phyloP scores from a whole-genome alignment of 441 rosid genomes.

The Adansonia rubrostipa region DNA sequence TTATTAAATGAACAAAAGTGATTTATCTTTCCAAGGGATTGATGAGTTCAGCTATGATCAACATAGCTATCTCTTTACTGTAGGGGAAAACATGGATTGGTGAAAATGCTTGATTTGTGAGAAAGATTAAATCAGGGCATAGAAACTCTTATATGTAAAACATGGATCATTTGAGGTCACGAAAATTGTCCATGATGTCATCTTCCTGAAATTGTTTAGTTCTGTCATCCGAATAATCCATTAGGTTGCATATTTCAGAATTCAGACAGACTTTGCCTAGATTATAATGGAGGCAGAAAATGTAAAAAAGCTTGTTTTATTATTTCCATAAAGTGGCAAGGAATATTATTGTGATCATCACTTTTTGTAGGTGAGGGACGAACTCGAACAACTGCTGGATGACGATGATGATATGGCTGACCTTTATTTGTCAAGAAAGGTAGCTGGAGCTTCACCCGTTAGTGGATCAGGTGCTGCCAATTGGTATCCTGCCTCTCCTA shows the following conservation, averaged over 20 bases:
- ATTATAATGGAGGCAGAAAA: not conserved
- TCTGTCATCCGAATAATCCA: not conserved
- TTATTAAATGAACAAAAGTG: not conserved
- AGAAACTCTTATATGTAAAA: not conserved
- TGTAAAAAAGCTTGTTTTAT: not conserved
- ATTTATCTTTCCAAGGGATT: slow-evolving; percentile 8
- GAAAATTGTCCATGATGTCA: not conserved
- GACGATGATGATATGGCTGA: slow-evolving; percentile 99
- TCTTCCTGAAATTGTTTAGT: not conserved
- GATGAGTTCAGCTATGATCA: slow-evolving; percentile 17
- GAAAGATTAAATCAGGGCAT: not conserved
- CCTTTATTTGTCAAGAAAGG: slow-evolving; percentile 88
- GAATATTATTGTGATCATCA: slow-evolving; percentile 14
- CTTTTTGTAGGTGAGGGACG: slow-evolving; percentile 81
- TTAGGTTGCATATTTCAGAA: not conserved
- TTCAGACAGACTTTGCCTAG: not conserved
- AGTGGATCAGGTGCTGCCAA: slow-evolving; percentile 74
- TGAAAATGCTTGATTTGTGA: slow-evolving; percentile 13
- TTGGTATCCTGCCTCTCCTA: slow-evolving; percentile 84
- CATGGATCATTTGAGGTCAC: not conserved
- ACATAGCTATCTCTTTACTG: not conserved
- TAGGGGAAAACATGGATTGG: not conserved
- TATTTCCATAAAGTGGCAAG: not conserved
- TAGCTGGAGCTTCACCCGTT: slow-evolving; percentile 65
- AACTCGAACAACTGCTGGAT: slow-evolving; percentile 90